Base-by-base conservation (phyloP, 768 basidiomycete genomes). In the Kwoniella shandongensis region DNA sequence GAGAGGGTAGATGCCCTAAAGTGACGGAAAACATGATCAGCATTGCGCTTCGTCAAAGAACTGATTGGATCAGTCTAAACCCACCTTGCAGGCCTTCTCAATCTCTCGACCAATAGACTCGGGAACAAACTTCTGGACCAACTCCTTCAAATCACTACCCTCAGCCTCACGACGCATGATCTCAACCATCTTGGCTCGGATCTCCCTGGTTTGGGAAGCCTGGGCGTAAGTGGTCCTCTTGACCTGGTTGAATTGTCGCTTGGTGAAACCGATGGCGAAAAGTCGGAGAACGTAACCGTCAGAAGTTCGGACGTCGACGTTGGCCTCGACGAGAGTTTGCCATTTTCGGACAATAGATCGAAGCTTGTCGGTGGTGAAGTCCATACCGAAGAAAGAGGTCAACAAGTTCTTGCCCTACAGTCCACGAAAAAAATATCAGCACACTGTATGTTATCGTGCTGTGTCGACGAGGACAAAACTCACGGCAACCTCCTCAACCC, bases 321-420 rank as follows among this genome's bases (percentile, higher is more conserved):
- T 89, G 36, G 96, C 96, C 81, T 98, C 96, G 73, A 99, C 93
- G 75, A 98, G 88, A 18, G 94, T 86, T 81, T 98, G 96, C 96
- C 96, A 99, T 81, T 98, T 99, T 79, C 94, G 90, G 71, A 99
- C 96, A 75, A 99, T 92, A 48, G 96, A 98, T 55, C 96, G 92
- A 66, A 98, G 87, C 81, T 98, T 98, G 86, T 99, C 96, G 57
- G 94, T 96, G 62, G 96, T 98, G 82, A 99, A 97, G 82, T 94
- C 91, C 94, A 99, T 98, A 78, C 96, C 96, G 80, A 94, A 89
- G 89, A 99, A 99, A 81, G 93, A 94, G 78, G 96, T 98, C 54
- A 98, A 84, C 83, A 92, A 96, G 83, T 91, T 96, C 83, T 93
- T 94, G 81, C 96, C 96, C 81, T 96, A 88, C 59, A 41, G 55